phyloP scores from a whole-genome alignment of 1,284 basidiomycete species.

The Rhodotorula sp. region DNA sequence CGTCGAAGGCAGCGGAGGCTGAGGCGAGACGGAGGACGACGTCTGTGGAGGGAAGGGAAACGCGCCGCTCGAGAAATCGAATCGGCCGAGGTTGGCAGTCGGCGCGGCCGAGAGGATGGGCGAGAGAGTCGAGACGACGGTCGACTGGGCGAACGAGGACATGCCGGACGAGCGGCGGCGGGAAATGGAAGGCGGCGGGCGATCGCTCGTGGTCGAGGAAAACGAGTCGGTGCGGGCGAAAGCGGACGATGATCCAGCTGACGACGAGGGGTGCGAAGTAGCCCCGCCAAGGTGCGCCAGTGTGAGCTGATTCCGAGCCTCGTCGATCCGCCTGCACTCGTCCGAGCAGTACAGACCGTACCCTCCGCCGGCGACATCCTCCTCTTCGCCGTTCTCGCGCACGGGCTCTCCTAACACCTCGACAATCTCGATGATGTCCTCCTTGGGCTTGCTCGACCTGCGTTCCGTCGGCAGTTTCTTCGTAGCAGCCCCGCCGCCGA shows the following conservation, averaged over 20 bases:
- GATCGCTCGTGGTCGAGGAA: not conserved
- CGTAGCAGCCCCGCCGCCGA: not conserved
- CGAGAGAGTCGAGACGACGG: slow-evolving; percentile 11
- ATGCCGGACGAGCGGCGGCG: slow-evolving; percentile 23
- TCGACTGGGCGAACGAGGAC: slow-evolving; percentile 5
- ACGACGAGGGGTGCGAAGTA: not conserved
- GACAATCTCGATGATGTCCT: slow-evolving; percentile 17
- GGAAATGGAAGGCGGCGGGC: not conserved
- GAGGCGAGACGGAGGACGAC: not conserved
- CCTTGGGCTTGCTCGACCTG: slow-evolving; percentile 6
- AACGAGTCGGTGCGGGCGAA: not conserved
- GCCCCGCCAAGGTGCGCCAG: slow-evolving; percentile 15
- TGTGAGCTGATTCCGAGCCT: slow-evolving; percentile 14
- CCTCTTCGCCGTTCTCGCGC: not conserved
- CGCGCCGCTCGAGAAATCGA: not conserved
- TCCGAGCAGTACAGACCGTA: slow-evolving; percentile 27
- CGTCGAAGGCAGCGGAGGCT: not conserved
- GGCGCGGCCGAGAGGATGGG: slow-evolving; percentile 20
- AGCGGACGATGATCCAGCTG: too few relatives aligned
- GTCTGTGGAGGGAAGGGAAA: slow-evolving; percentile 14
- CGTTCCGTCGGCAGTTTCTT: not conserved
- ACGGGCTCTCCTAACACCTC: not conserved
- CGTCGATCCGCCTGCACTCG: slow-evolving; percentile 24
- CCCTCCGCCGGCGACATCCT: not conserved
- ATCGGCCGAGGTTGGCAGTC: slow-evolving; percentile 4